A percentile compares a stretch with the other conserved stretches of the same genome.
These are phyloP conservation scores for Moesziomyces sp. DNA, from an alignment of 1,284 basidiomycete genomes.

Conservation along the genomic window DNA sequence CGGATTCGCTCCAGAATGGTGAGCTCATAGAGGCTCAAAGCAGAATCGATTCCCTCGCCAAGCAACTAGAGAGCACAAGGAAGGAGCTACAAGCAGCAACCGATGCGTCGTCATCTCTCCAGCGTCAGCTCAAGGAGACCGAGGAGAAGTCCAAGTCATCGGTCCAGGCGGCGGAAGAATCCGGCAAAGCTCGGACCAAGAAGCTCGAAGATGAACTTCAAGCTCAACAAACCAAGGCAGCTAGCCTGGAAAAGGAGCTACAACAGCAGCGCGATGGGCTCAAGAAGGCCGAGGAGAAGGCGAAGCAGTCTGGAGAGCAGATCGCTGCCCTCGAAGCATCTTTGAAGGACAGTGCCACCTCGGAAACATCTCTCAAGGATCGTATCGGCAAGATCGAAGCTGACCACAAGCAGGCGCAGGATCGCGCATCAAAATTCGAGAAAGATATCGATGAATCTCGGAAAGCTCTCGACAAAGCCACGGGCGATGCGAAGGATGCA, in stretches of 20 bases:
- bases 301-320: constrained; percentile 4
- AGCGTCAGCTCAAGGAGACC: constrained; percentile 18
- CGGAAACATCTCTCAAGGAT: constrained; percentile 17
- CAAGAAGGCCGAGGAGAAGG: constrained; percentile 20
- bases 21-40: constrained; percentile 20
- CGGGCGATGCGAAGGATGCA: constrained; percentile 4
- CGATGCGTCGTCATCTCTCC: constrained; percentile 11
- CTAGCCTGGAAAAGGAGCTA: constrained; percentile 25
- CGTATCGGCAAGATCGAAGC: constrained; percentile 15
- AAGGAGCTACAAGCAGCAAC: constrained; percentile 17
- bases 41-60: constrained; percentile 12
- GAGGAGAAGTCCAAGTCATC: constrained; percentile 14
- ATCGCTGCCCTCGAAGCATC: constrained; percentile 10
- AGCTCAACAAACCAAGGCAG: constrained; percentile 12
- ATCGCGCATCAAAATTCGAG: constrained; percentile 25
- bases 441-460: constrained; percentile 15
- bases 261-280: constrained; percentile 20
- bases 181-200: constrained; percentile 9
- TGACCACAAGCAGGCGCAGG: constrained; percentile 20
- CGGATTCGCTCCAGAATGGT: neutral
- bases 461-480: constrained; percentile 13
- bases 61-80: constrained; percentile 26
- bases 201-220: constrained; percentile 25
- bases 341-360: constrained; percentile 5
- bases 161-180: constrained; percentile 9